Base-by-base conservation (phyloP, 2,329 filamentous ascomycete species). In the Thielaviopsis euricoi region DNA sequence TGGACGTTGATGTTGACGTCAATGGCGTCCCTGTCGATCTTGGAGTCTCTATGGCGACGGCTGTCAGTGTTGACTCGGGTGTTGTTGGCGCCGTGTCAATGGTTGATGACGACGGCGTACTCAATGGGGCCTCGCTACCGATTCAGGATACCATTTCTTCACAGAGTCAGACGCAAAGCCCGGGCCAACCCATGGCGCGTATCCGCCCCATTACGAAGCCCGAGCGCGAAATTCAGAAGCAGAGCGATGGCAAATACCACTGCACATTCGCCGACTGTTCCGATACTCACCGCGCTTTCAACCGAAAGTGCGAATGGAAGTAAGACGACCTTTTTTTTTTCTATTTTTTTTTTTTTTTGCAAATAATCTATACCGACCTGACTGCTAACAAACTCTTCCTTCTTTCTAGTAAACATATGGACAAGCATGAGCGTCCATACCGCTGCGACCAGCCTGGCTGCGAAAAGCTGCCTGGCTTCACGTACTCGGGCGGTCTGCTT, bases 341-440 rank as follows among this genome's bases (percentile, higher is more conserved):
- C 22, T 23, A 6, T 5, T 19, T 15, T 5, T 29, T 15, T 29
- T 53, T 59, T 23, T 52, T n/a, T n/a, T n/a, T n/a, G n/a, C n/a
- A n/a, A n/a, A n/a, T n/a, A n/a, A n/a, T n/a, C n/a, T n/a, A n/a
- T n/a, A n/a, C n/a, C 40, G 49, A 46, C 13, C 2, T n/a, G 22
- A 29, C 58, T 58, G 62, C 65, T 70, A 63, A 70, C 52, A 40
- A 21, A 9, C 61, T 26, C 9, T 26, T 26, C 9, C 9, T 26
- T 33, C 29, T 33, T 33, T 33, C 29, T 55, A 95, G 89, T 68
- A 96, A 97, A 73, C 91, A 97, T 69, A 96, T 96, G 90, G 91
- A 97, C 72, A 95, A 95, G 69, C 91, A 97, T 68, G 89, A 95
- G 64, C 80, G 91, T 13, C 91, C 91, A 1, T 97, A 96, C 68